phyloP scores from a whole-genome alignment of 345 rosid species.

The Eucalyptus globulus region DNA sequence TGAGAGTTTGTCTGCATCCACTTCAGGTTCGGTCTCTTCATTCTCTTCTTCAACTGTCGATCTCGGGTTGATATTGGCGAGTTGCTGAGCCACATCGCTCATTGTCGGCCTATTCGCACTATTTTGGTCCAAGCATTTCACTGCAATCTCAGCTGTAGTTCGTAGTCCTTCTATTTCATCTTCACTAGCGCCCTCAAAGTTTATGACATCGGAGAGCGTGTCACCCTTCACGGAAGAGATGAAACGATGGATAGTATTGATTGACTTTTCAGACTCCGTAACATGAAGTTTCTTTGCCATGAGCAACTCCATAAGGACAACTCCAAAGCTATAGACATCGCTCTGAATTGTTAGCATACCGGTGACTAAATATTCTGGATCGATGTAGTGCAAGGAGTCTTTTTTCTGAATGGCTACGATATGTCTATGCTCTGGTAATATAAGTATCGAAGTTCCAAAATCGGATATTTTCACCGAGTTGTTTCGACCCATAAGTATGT shows the following conservation, averaged over 20 bases:
- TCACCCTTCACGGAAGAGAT: not conserved
- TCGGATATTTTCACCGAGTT: not conserved
- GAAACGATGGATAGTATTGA: not conserved
- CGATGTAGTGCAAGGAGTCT: not conserved
- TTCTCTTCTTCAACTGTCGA: not conserved
- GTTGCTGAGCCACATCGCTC: not conserved
- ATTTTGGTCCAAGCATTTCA: not conserved
- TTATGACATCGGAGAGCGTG: not conserved
- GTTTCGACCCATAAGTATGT: not conserved
- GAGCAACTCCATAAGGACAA: not conserved
- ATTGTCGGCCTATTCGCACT: not conserved
- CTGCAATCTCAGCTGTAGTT: not conserved
- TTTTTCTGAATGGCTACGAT: not conserved
- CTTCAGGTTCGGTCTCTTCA: not conserved
- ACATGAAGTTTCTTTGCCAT: not conserved
- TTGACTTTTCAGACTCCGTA: rapidly evolving
- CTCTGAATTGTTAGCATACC: not conserved
- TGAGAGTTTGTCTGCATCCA: too few species aligned
- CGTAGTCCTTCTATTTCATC: not conserved
- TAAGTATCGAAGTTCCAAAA: not conserved
- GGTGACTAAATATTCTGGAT: not conserved
- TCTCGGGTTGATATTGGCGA: not conserved
- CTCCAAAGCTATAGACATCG: not conserved
- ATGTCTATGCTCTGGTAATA: not conserved
- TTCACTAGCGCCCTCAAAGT: not conserved